phyloP scores from a whole-genome alignment of 2,329 filamentous ascomycete species.

The Colletotrichum sp. region DNA sequence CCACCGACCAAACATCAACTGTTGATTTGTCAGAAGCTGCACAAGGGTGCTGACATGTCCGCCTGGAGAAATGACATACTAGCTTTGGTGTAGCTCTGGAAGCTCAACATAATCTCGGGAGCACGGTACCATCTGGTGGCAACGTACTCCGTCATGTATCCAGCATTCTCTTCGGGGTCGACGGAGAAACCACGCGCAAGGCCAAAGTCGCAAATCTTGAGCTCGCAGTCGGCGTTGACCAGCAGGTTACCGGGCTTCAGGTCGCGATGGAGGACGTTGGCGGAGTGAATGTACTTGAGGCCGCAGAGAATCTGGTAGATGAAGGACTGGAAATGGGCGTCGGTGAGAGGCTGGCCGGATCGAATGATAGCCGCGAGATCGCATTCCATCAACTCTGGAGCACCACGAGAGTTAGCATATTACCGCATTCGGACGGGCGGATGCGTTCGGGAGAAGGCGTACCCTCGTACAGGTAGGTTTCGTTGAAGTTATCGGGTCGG shows the following conservation, averaged over 20 bases:
- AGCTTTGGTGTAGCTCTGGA: constrained; percentile 99
- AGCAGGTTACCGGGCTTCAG: constrained; percentile 96
- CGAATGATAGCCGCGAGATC: constrained; percentile 97
- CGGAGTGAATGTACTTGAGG: constrained; percentile 98
- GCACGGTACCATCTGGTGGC: constrained; percentile 95
- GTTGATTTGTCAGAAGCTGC: background rate
- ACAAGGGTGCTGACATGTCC: background rate
- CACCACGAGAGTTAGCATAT: background rate
- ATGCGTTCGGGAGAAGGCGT: constrained; percentile 30
- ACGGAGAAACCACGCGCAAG: constrained; percentile 95
- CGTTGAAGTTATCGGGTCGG: constrained; percentile 96
- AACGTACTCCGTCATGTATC: constrained; percentile 99
- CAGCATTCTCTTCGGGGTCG: constrained; percentile 96
- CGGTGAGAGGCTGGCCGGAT: constrained; percentile 94
- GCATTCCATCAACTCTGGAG: constrained; percentile 95
- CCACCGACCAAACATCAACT: constrained; percentile 99
- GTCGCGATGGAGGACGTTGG: constrained; percentile 96
- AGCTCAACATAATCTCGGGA: constrained; percentile 99
- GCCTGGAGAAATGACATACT: constrained; percentile 69
- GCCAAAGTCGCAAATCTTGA: constrained; percentile 99
- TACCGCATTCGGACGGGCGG: background rate
- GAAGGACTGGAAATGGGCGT: constrained; percentile 99
- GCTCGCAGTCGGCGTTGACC: constrained; percentile 98
- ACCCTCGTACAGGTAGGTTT: constrained; percentile 99
- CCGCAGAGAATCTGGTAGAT: constrained; percentile 99